Base-by-base conservation (phyloP, 139 green algal genomes). In the Chlamydomonas applanata region DNA sequence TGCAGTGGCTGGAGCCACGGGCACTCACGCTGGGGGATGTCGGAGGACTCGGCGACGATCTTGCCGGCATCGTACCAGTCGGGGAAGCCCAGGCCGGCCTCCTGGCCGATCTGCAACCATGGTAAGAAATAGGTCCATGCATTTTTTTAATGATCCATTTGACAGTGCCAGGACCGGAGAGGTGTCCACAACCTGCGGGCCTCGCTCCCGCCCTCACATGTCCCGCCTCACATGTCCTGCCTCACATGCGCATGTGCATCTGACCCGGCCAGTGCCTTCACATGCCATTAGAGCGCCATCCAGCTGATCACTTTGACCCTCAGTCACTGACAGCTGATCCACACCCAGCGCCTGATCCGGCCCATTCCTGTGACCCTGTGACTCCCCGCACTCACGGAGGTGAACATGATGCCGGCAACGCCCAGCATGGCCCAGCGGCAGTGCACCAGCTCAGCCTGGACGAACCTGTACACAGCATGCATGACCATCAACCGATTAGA, bases 381-480 rank as follows among this genome's bases (percentile, higher is more conserved):
- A 7, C 40, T 11, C 7, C 7, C 7, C 7, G 40, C 33, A 61
- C 67, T 63, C 29, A 82, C 74, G 32, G 49, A 71, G 70, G 80
- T 85, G 59, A 90, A 86, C n/a, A 97, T 78, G 73, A 87, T 88
- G 35, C 91, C 91, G 52, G 87, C 88, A 46, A 88, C 86, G 60
- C 88, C 90, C 25, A 93, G 80, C 89, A 94, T 93, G 32, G 88
- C 88, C 82, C 82, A 93, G 65, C 90, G 83, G 36, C 67, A 75
- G 78, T 94, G 83, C 40, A 95, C 75, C 67, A 98, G 86, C 88
- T 98, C 94, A 77, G 93, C 85, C 76, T 97, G 88, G 36, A 83
- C 80, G 76, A 92, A 93, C 89, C 90, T 92, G 81, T 64, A 85
- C 53, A 54, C 53, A 69, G 16, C 29, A 45, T 49, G 24, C 45